These are phyloP conservation scores for Fragaria vesca DNA, from an alignment of 306 rosid genomes.

Conservation along the genomic window DNA sequence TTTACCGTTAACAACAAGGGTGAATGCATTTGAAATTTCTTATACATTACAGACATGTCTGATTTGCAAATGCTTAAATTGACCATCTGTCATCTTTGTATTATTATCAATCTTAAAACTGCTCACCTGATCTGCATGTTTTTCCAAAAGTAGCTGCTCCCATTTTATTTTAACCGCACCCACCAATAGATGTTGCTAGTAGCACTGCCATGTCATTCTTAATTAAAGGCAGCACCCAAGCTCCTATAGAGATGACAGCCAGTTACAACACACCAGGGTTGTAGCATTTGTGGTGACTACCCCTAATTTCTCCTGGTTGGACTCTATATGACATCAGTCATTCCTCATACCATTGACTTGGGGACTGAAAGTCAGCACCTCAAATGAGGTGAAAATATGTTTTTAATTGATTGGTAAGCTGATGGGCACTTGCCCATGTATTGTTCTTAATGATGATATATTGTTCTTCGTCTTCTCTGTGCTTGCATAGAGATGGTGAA, in stretches of 20 bases:
- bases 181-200: neutral
- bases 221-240: neutral
- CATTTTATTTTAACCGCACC: neutral
- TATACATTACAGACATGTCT: neutral
- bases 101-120: neutral
- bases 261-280: neutral
- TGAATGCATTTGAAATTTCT: neutral
- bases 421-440: neutral
- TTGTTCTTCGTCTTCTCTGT: neutral
- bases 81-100: neutral
- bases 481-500: neutral
- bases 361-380: neutral
- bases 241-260: neutral
- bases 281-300: neutral
- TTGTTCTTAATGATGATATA: neutral
- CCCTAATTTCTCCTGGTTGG: conserved; percentile 3
- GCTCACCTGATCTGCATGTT: neutral
- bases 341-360: neutral
- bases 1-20: neutral
- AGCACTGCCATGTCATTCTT: neutral
- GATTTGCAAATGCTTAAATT: neutral
- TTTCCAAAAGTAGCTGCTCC: neutral
- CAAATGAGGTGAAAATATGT: neutral
- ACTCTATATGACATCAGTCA: neutral
- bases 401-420: neutral